These are phyloP conservation scores for Podospora didyma DNA, from an alignment of 495 filamentous ascomycete species.

Conservation along the genomic window DNA sequence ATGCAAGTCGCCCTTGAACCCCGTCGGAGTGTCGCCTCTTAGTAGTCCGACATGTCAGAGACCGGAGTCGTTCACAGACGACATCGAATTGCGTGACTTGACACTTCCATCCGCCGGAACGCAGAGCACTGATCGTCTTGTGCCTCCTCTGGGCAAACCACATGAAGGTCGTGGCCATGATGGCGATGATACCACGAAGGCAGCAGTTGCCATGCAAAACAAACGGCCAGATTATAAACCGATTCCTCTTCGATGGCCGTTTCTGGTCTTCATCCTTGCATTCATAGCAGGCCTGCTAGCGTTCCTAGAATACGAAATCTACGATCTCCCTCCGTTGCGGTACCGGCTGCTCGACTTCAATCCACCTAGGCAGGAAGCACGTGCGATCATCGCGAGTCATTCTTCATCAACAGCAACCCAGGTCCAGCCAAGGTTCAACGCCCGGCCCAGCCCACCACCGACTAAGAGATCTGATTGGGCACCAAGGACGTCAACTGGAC, in stretches of 20 bases:
- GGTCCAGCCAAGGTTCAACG: not conserved
- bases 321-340: conserved; percentile 1
- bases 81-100: not conserved
- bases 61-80: not conserved
- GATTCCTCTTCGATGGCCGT: conserved; percentile 1
- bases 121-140: conserved; percentile 1
- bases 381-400: too few relatives aligned
- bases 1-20: not conserved
- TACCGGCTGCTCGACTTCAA: not conserved
- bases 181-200: not conserved
- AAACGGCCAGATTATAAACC: conserved; percentile 1
- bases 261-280: not conserved
- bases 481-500: not conserved
- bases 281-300: not conserved
- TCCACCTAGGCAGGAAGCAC: not conserved
- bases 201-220: not conserved
- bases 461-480: not conserved
- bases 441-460: not conserved
- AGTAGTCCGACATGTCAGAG: not conserved
- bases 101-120: not conserved
- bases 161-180: not conserved
- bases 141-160: not conserved
- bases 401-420: not conserved
- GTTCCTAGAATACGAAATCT: conserved; percentile 3
- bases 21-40: not conserved